phyloP scores from a whole-genome alignment of 305 asterid genomes.

The Ilex paraguariensis region DNA sequence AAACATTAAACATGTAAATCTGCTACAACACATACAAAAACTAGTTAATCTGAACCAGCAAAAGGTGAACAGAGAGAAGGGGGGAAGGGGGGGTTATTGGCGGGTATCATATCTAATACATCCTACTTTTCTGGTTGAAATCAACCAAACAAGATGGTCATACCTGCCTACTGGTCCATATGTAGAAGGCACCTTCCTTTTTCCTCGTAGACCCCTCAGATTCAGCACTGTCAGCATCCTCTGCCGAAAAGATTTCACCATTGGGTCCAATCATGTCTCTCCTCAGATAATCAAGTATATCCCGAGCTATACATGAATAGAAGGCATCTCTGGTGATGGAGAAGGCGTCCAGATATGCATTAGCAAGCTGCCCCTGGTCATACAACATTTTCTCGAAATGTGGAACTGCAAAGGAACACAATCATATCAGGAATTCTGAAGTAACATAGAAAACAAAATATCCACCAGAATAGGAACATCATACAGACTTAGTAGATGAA shows the following conservation, averaged over 20 bases:
- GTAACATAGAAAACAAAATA: conserved; percentile 2
- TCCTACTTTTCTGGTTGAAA: no score
- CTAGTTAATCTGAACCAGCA: no score
- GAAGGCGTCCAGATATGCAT: conserved; percentile 67
- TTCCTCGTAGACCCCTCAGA: conserved; percentile 60
- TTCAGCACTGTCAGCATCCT: conserved; percentile 97
- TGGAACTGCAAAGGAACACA: conserved; percentile 56
- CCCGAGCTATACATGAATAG: conserved; percentile 59
- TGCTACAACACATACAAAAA: no score
- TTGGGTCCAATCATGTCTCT: conserved; percentile 84
- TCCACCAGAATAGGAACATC: background rate
- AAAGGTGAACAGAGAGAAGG: no score
- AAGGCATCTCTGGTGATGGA: conserved; percentile 62
- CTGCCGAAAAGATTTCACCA: conserved; percentile 91
- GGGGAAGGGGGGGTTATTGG: no score
- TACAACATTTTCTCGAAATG: conserved; percentile 98
- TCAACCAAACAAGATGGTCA: background rate
- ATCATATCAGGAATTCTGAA: background rate
- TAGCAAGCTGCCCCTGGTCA: conserved; percentile 92
- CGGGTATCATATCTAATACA: no score
- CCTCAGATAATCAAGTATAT: conserved; percentile 81
- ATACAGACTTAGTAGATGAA: no score
- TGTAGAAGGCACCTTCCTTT: conserved; percentile 85
- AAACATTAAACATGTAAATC: no score
- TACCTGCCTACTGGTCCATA: conserved; percentile 87